Evolutionary conservation across 352 stramenopile species (phyloP).

Genomic region (Hyaloperonospora brassicae): DNA sequence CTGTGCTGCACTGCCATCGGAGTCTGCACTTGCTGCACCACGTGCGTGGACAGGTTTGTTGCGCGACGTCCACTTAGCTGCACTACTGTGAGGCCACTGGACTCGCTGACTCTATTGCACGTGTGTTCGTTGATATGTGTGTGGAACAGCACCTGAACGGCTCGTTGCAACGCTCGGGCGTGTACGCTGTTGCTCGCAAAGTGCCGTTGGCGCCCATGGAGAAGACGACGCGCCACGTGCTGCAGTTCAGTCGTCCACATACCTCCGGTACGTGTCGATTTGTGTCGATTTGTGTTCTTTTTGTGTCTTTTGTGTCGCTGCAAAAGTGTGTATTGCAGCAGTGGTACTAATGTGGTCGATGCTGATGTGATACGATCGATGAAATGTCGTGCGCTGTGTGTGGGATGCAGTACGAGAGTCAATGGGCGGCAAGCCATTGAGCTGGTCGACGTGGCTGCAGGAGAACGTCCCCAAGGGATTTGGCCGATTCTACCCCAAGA

Average conservation of each 20-base stretch:
- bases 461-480: slow-evolving; percentile 73
- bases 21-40: slow-evolving; percentile 68
- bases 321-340: not conserved
- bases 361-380: not conserved
- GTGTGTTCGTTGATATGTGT: not conserved
- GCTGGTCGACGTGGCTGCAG: slow-evolving; percentile 64
- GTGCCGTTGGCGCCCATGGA: slow-evolving; percentile 30
- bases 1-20: slow-evolving; percentile 41
- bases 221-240: slow-evolving; percentile 25
- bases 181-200: slow-evolving; percentile 25
- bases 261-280: slow-evolving; percentile 37
- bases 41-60: slow-evolving; percentile 21
- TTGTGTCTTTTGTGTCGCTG: not conserved
- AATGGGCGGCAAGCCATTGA: slow-evolving; percentile 44
- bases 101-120: not conserved
- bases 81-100: too few relatives aligned
- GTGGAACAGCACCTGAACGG: slow-evolving; percentile 50
- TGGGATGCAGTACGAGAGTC: slow-evolving; percentile 32
- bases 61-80: too few relatives aligned
- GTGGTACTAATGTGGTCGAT: too few relatives aligned
- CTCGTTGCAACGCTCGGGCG: slow-evolving; percentile 49
- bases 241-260: slow-evolving; percentile 49
- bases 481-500: slow-evolving; percentile 82
- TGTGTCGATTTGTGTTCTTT: not conserved
- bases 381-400: slow-evolving; percentile 1